A percentile compares a stretch with the other conserved stretches of the same genome.
These are phyloP conservation scores for Clausena lansium DNA, from an alignment of 345 rosid species.

Conservation along the genomic window DNA sequence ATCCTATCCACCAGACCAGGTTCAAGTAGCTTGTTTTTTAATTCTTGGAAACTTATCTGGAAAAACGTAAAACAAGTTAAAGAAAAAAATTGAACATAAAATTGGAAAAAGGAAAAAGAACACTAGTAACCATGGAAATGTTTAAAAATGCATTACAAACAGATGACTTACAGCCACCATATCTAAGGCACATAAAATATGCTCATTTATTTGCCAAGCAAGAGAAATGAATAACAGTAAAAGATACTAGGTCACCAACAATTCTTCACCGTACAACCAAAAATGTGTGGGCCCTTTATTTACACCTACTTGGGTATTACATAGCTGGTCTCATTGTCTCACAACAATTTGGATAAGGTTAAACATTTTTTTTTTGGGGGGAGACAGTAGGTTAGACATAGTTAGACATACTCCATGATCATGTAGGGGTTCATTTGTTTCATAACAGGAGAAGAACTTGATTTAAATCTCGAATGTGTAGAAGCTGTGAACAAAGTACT, in stretches of 20 bases:
- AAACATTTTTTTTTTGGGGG: not conserved
- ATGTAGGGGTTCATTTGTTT: not conserved
- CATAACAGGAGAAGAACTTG: not conserved
- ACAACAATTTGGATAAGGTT: not conserved
- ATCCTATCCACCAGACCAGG: slow-evolving; percentile 49
- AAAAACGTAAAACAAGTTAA: slow-evolving; percentile 13
- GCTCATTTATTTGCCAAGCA: not conserved
- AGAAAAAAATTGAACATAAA: not conserved
- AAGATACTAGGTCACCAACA: not conserved
- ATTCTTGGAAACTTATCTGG: slow-evolving; percentile 61
- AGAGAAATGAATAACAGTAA: not conserved
- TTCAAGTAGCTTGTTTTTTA: slow-evolving; percentile 54
- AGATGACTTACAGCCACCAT: not conserved
- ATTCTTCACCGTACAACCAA: not conserved
- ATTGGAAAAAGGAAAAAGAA: not conserved
- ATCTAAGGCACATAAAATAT: not conserved
- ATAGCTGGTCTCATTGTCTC: not conserved
- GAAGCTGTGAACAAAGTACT: not conserved
- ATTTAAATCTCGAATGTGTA: not conserved
- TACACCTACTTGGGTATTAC: not conserved
- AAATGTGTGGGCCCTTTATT: not conserved
- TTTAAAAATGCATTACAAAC: not conserved
- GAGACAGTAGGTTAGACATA: too few species aligned
- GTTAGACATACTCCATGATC: not conserved
- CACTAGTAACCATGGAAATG: too few species aligned